Percentiles rank a stretch among this genome's conserved stretches.
phyloP scores from a whole-genome alignment of 2,329 filamentous ascomycete species.

The Colletotrichum sp. region DNA sequence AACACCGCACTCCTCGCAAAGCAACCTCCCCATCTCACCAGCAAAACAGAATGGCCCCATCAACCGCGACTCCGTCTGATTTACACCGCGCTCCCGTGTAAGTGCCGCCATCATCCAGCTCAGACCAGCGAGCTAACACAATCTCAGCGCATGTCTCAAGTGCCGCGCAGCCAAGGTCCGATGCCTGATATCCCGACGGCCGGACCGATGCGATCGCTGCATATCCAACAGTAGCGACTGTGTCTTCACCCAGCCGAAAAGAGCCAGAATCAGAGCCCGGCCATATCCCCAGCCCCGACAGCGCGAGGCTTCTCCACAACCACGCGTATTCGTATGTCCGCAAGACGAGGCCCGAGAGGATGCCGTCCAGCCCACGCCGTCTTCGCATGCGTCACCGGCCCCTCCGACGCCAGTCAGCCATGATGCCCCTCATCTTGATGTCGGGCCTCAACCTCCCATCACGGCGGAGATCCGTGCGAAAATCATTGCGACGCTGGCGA shows the following conservation, averaged over 20 bases:
- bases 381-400: background rate
- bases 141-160: slow-evolving; percentile 1
- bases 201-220: slow-evolving; percentile 4
- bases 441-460: background rate
- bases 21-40: background rate
- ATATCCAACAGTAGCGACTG: background rate
- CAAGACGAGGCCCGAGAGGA: background rate
- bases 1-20: background rate
- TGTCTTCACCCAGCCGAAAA: slow-evolving; percentile 1
- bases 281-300: background rate
- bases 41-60: slow-evolving; percentile 22
- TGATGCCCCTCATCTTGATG: background rate
- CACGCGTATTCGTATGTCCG: background rate
- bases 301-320: background rate
- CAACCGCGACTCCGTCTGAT: slow-evolving; percentile 22
- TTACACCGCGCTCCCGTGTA: slow-evolving; percentile 23
- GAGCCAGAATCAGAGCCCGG: background rate
- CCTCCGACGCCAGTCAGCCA: background rate
- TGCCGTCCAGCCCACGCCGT: background rate
- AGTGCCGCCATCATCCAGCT: background rate
- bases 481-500: background rate
- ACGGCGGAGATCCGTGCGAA: background rate
- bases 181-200: background rate
- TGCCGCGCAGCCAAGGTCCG: slow-evolving; percentile 1
- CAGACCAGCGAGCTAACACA: accelerated